These are phyloP conservation scores for Spathaspora sp. DNA, from an alignment of 805 yeast genomes.

Conservation along the genomic window DNA sequence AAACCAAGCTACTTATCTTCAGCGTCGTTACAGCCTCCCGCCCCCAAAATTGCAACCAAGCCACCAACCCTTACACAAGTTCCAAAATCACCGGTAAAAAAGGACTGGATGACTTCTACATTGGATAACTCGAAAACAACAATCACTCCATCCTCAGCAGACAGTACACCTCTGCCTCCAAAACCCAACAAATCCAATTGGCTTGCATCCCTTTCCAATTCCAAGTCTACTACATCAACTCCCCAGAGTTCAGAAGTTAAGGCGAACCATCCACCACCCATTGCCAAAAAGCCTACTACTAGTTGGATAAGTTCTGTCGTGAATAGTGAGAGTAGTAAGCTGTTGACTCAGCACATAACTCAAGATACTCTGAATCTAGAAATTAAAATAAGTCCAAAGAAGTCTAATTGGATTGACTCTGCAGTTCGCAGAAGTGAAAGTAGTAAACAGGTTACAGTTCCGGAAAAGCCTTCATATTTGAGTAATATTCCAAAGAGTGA, in stretches of 20 bases:
- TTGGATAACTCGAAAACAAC: slow-evolving; percentile 2
- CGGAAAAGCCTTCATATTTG: not conserved
- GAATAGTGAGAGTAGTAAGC: not conserved
- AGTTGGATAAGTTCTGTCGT: slow-evolving; percentile 3
- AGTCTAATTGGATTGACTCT: not conserved
- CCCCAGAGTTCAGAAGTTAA: not conserved
- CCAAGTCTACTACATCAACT: slow-evolving; percentile 7
- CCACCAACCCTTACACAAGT: not conserved
- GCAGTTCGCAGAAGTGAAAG: not conserved
- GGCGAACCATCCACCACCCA: slow-evolving; percentile 1
- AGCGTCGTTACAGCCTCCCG: not conserved
- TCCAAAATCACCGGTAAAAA: not conserved
- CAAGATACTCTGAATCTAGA: not conserved
- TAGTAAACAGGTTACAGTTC: not conserved
- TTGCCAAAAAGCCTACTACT: slow-evolving; percentile 8
- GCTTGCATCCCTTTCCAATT: slow-evolving; percentile 7
- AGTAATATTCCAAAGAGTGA: not conserved
- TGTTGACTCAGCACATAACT: not conserved
- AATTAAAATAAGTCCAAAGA: not conserved
- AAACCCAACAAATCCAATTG: slow-evolving; percentile 8
- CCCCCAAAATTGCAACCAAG: not conserved
- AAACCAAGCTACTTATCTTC: slow-evolving; percentile 8
- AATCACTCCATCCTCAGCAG: not conserved
- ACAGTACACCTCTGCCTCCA: not conserved
- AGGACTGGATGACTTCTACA: slow-evolving; percentile 3